Evolutionary conservation across 768 basidiomycete species (phyloP), one percentile per base, ranked within the genome.

Genomic region (Tephrocybe sp.): DNA sequence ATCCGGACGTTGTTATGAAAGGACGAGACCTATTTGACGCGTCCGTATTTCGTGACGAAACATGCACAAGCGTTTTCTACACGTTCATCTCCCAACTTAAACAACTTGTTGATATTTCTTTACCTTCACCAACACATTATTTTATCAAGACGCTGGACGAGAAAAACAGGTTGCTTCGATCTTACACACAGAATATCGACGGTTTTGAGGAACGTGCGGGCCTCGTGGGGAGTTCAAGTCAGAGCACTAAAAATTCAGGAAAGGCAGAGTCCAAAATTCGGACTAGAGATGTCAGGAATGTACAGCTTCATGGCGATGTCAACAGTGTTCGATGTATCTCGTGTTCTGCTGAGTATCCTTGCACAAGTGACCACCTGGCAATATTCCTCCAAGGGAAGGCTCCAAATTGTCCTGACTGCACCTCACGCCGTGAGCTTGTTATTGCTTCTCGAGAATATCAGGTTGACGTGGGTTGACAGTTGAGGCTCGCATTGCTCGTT

Each of bases 121-220:
- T 78, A 25, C 94, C 94, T 1, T 84, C 92, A 1, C 78, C 84
- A 1, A 97, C 97, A 1, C 97, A 99, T 64, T 77, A 74, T 44
- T 97, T 99, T 66, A 83, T 99, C 51, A 84, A 86, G 60, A 83
- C 81, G 3, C 79, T 98, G 1, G 89, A 97, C 56, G 66, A 78
- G 13, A 93, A 91, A 67, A 85, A 85, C 41, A 94, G 88, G 67
- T 71, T 99, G 9, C 64, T 96, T 21, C 82, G 97, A 51, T 89
- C 87, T 11, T 99, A 98, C 66, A 98, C 97, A 1, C 97, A 99
- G 69, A 99, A 99, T 64, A 95, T 99, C 37, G 97, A 99, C 68
- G 96, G 93, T 9, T 71, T 99, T 9, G 97, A 99, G 63, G 87
- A 84, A 59, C 75, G 77, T 46, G 82, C 81, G 0, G 95, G 95